Conservation (phyloP, 352 stramenopile species). For the Phytophthora multivora region DNA sequence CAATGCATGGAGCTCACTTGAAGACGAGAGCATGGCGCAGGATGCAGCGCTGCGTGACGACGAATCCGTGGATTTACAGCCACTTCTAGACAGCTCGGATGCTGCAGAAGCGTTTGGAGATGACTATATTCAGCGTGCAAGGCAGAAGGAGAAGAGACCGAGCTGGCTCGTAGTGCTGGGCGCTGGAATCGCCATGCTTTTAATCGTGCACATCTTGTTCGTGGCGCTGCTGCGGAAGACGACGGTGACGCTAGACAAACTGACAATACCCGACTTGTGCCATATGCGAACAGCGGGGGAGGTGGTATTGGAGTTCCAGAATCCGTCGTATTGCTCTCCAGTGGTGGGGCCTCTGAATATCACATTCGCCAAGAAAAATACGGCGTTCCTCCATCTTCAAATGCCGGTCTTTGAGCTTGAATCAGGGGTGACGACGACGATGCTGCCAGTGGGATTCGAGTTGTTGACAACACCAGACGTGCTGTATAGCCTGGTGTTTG, state of each 20-base stretch:
- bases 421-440: constrained; percentile 52
- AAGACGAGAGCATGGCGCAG: constrained; percentile 14
- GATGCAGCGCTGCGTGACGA: not conserved
- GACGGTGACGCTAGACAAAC: constrained; percentile 51
- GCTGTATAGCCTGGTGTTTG: constrained; percentile 63
- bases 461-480: constrained; percentile 50
- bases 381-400: constrained; percentile 49
- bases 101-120: not conserved
- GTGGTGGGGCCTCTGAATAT: constrained; percentile 60
- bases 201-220: constrained; percentile 68
- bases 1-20: constrained; percentile 12
- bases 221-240: constrained; percentile 69
- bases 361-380: constrained; percentile 60
- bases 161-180: constrained; percentile 36
- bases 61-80: constrained; percentile 21
- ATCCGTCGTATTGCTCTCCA: constrained; percentile 80
- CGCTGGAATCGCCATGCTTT: constrained; percentile 33
- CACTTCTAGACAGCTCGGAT: constrained; percentile 20
- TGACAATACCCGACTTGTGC: constrained; percentile 78
- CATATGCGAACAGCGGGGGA: constrained; percentile 54
- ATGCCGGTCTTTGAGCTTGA: constrained; percentile 61
- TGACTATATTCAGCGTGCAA: not conserved
- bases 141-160: constrained; percentile 3
- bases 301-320: constrained; percentile 63
- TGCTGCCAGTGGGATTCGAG: constrained; percentile 50